Conservation (phyloP, 2,329 filamentous ascomycete species). For the Venturiaceae sp. region DNA sequence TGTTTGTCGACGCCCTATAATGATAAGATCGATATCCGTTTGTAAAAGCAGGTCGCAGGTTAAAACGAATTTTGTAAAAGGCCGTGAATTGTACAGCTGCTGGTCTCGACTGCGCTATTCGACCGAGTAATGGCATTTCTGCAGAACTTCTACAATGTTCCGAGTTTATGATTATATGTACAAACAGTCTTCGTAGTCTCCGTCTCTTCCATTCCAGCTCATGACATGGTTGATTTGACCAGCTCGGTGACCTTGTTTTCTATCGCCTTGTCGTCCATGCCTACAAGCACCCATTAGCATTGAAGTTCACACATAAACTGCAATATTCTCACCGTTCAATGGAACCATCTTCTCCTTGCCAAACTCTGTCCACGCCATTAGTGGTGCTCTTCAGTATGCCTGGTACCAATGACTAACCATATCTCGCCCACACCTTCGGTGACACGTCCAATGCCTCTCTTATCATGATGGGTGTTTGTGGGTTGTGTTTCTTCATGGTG, state of each 20-base stretch:
- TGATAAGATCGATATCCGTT: no score
- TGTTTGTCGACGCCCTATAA: no score
- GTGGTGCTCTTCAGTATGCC: not conserved
- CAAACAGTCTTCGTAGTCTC: not conserved
- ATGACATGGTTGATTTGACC: conserved; percentile 34
- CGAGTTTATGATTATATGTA: not conserved
- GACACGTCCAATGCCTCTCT: conserved; percentile 79
- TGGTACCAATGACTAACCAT: conserved; percentile 50
- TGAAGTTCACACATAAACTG: not conserved
- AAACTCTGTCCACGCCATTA: conserved; percentile 38
- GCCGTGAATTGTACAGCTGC: no score
- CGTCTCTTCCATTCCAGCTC: not conserved
- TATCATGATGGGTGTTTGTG: conserved; percentile 84
- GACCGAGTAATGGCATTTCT: not conserved
- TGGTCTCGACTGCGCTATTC: not conserved
- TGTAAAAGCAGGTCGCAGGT: no score
- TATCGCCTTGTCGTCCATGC: conserved; percentile 60
- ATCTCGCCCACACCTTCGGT: conserved; percentile 85
- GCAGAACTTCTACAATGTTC: not conserved
- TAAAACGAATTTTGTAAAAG: no score
- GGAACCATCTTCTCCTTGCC: conserved; percentile 59
- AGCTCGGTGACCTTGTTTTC: conserved; percentile 56
- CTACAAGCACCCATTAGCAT: conserved; percentile 26
- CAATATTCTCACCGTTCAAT: conserved; percentile 42
- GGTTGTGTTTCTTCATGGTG: conserved; percentile 99